phyloP scores from a whole-genome alignment of 345 rosid genomes.

The Salix suchowensis region DNA sequence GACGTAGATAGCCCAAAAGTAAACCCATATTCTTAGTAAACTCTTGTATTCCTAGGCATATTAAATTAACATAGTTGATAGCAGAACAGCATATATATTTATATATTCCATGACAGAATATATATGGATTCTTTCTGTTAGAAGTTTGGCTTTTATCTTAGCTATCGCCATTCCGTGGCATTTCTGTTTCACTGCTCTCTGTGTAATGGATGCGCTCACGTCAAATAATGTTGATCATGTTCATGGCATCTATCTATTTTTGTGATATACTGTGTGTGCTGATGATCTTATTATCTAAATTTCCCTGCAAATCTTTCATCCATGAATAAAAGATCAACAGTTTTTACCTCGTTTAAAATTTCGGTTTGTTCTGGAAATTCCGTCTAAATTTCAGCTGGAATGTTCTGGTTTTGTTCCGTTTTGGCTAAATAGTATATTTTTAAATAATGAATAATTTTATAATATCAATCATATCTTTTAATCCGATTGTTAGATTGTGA shows the following conservation, averaged over 20 bases:
- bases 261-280: no score
- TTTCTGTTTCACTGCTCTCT: background rate
- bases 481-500: no score
- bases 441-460: no score
- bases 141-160: background rate
- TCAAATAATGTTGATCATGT: no score
- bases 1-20: constrained; percentile 15
- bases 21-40: background rate
- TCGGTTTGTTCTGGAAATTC: fast-evolving
- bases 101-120: constrained; percentile 2
- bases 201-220: no score
- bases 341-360: no score
- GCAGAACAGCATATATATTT: background rate
- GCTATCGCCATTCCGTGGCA: background rate
- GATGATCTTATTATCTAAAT: no score
- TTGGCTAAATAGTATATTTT: fast-evolving
- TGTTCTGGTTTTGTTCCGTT: fast-evolving
- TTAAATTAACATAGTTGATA: constrained; percentile 9
- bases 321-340: no score
- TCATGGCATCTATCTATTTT: no score
- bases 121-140: background rate
- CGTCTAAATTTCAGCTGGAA: no score
- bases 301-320: no score
- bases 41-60: background rate
- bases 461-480: no score